These are phyloP conservation scores for Apiotrichum porosum DNA, from an alignment of 1,284 basidiomycete genomes.

Conservation along the genomic window DNA sequence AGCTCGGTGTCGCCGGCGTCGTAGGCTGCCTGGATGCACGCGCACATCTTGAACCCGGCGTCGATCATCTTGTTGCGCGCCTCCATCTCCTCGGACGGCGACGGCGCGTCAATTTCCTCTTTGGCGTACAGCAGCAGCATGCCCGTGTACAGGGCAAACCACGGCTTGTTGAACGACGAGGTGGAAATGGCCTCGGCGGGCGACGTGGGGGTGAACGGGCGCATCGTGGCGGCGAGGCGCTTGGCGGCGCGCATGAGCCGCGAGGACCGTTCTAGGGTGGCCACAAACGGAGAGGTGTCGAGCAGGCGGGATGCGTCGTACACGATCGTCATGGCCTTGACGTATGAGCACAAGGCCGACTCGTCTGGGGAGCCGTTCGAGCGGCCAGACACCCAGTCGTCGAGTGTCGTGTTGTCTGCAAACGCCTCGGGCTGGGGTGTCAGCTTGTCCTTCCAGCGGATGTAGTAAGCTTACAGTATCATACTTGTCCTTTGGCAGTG, in stretches of 20 bases:
- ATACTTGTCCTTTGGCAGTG: constrained; percentile 39
- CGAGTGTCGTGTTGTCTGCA: constrained; percentile 23
- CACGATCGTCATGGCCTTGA: constrained; percentile 29
- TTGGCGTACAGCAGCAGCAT: constrained; percentile 22
- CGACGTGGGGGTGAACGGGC: constrained; percentile 4
- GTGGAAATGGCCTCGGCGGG: constrained; percentile 10
- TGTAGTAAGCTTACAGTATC: constrained; percentile 21
- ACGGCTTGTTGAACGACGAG: constrained; percentile 18
- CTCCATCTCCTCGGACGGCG: constrained; percentile 10
- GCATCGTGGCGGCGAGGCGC: constrained; percentile 23
- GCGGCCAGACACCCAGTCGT: constrained; percentile 19
- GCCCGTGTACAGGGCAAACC: constrained; percentile 24
- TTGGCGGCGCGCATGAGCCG: constrained; percentile 20
- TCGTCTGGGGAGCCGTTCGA: constrained; percentile 14
- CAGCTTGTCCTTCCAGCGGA: background rate
- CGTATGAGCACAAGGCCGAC: constrained; percentile 8
- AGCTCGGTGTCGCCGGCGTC: constrained; percentile 22
- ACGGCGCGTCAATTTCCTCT: constrained; percentile 25
- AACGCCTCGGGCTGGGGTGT: constrained; percentile 13
- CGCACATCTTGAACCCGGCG: constrained; percentile 19
- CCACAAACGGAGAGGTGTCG: constrained; percentile 3
- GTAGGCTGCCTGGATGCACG: constrained; percentile 19
- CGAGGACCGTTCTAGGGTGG: constrained; percentile 16
- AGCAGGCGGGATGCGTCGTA: constrained; percentile 10
- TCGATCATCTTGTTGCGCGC: constrained; percentile 22